Evolutionary conservation across 495 filamentous ascomycete species (phyloP), one percentile per base, ranked within the genome.

Genomic region (Rostrohypoxylon terebratum): DNA sequence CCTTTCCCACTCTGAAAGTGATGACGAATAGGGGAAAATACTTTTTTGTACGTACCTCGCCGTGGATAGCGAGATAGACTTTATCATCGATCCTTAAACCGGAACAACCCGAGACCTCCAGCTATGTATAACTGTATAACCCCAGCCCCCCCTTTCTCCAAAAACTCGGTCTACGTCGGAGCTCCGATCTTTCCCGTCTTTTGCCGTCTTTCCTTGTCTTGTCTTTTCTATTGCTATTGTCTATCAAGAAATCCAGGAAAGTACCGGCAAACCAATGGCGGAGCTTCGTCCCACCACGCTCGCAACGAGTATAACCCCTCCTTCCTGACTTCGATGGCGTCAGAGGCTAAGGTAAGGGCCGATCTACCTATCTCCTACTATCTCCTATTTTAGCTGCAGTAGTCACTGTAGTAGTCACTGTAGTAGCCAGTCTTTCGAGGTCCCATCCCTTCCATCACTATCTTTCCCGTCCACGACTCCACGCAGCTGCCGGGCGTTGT

Each of bases 311-410:
- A 42, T 51, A 40, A 25, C 31, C 44, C 48, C 48, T 53, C 48
- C 9, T 25, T n/a, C 6, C 25, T 38, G 25, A 1, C 16, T 54
- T 73, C 65, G 55, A 73, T 73, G 71, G 71, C 71, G 71, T 73
- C 71, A 73, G 66, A 73, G 66, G 50, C 71, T 73, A 73, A 68
- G 63, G 57, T 48, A 31, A 68, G 36, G 47, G 44, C 42, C 57
- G 51, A 72, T 60, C 59, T 53, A 40, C 44, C 55, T 59, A 53
- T 53, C 25, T 53, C 21, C n/a, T 20, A 16, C 50, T 55, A 55
- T 55, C 51, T 55, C 51, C 51, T 20, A 31, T 5, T 23, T 25
- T 54, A 54, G 25, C 50, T 31, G 23, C 25, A 54, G 50, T 54
- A 31, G 50, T n/a, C n/a, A n/a, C n/a, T n/a, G n/a, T n/a, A n/a